phyloP scores from a whole-genome alignment of 352 stramenopile genomes.

The Phytophthora citrophthora region DNA sequence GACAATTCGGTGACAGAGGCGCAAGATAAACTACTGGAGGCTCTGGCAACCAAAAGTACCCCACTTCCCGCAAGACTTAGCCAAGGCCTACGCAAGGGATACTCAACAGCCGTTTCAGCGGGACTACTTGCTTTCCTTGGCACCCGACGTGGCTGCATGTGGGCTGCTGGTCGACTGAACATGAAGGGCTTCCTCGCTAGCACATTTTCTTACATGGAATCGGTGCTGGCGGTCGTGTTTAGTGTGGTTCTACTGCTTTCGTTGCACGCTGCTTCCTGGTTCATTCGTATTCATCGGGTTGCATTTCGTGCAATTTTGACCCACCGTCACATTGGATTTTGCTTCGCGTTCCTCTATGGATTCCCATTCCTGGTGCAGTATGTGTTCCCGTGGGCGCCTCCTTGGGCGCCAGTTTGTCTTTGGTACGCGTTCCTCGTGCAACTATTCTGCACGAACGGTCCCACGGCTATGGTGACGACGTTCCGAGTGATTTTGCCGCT shows the following conservation, averaged over 20 bases:
- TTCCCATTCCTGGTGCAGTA: slow-evolving; percentile 90
- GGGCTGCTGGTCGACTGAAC: slow-evolving; percentile 46
- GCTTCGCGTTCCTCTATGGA: slow-evolving; percentile 88
- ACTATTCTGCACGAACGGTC: slow-evolving; percentile 84
- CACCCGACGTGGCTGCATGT: slow-evolving; percentile 25
- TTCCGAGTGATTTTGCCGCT: slow-evolving; percentile 87
- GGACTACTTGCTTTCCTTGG: slow-evolving; percentile 14
- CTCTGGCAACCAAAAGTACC: slow-evolving; percentile 13
- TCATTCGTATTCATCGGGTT: slow-evolving; percentile 81
- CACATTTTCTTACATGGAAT: slow-evolving; percentile 65
- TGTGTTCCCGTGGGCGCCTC: slow-evolving; percentile 87
- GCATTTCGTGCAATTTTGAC: slow-evolving; percentile 84
- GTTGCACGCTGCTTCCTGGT: slow-evolving; percentile 74
- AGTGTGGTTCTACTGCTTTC: slow-evolving; percentile 74
- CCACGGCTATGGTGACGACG: slow-evolving; percentile 86
- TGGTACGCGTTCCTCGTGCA: slow-evolving; percentile 92
- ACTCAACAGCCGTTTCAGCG: slow-evolving; percentile 13
- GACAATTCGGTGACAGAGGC: slow-evolving; percentile 16
- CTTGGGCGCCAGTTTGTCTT: slow-evolving; percentile 88
- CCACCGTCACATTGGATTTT: slow-evolving; percentile 88
- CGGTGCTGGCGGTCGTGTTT: slow-evolving; percentile 67
- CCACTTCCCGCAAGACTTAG: slow-evolving; percentile 18
- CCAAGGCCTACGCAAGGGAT: slow-evolving; percentile 16
- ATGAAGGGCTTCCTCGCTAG: slow-evolving; percentile 49
- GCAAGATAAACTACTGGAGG: slow-evolving; percentile 26